These are phyloP conservation scores for Neurospora crassa DNA, from an alignment of 2,329 filamentous ascomycete species.

Conservation along the genomic window DNA sequence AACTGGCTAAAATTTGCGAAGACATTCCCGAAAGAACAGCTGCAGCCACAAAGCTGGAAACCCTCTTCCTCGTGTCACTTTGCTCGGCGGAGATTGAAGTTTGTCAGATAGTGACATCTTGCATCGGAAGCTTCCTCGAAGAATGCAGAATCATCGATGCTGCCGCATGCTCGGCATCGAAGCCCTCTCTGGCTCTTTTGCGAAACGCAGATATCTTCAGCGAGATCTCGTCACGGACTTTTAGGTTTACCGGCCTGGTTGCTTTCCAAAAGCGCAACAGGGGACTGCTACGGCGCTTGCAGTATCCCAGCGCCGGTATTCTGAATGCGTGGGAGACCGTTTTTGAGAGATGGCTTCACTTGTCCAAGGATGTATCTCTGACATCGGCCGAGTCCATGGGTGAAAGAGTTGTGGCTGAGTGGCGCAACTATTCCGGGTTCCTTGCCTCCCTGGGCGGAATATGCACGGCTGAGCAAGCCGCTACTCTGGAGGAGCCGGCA, in stretches of 20 bases:
- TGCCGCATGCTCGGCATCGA: slow-evolving; percentile 35
- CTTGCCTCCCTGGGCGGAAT: slow-evolving; percentile 57
- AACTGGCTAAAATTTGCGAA: slow-evolving; percentile 42
- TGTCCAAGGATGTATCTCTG: slow-evolving; percentile 55
- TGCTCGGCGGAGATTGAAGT: slow-evolving; percentile 57
- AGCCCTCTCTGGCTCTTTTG: slow-evolving; percentile 42
- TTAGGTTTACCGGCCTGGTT: slow-evolving; percentile 58
- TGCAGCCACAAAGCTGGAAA: slow-evolving; percentile 49
- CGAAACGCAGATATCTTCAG: slow-evolving; percentile 52
- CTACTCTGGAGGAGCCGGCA: slow-evolving; percentile 47
- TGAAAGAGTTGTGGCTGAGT: slow-evolving; percentile 49
- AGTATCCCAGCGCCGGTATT: slow-evolving; percentile 56
- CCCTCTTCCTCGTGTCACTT: slow-evolving; percentile 51
- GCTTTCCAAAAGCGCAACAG: slow-evolving; percentile 60
- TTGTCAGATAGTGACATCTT: slow-evolving; percentile 54
- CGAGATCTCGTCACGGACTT: slow-evolving; percentile 53
- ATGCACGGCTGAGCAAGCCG: slow-evolving; percentile 51
- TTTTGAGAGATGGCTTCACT: slow-evolving; percentile 54
- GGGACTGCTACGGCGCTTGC: slow-evolving; percentile 48
- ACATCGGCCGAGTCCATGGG: slow-evolving; percentile 40
- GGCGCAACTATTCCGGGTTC: slow-evolving; percentile 62
- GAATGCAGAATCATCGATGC: slow-evolving; percentile 48
- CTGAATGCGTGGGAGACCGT: slow-evolving; percentile 57
- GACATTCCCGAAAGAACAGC: slow-evolving; percentile 45
- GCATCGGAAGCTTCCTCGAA: slow-evolving; percentile 52